Percentiles rank a stretch among this genome's conserved stretches.
These are phyloP conservation scores for Prunus mongolica DNA, from an alignment of 306 rosid genomes.

Conservation along the genomic window DNA sequence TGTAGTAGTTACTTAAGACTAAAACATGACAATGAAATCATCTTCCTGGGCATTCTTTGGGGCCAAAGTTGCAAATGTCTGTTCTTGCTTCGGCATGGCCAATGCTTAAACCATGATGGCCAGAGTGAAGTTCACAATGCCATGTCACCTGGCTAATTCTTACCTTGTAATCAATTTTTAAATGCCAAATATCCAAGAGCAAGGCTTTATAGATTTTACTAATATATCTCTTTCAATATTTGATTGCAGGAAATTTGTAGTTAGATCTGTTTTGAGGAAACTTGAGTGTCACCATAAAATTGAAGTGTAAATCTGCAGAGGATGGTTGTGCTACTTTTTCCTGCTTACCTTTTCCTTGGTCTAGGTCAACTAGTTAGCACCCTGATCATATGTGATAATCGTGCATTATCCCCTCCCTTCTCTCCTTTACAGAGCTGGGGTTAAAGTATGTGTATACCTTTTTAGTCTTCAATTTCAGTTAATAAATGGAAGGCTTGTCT, in stretches of 20 bases:
- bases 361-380: conserved; percentile 29
- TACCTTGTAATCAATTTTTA: background rate
- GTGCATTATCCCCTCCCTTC: conserved; percentile 20
- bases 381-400: conserved; percentile 10
- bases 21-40: background rate
- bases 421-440: conserved; percentile 4
- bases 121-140: background rate
- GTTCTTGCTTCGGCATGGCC: background rate
- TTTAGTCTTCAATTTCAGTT: conserved; percentile 11
- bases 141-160: background rate
- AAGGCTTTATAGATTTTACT: conserved; percentile 9
- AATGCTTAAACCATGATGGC: background rate
- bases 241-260: conserved; percentile 47
- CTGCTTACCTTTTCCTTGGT: conserved; percentile 22
- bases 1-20: background rate
- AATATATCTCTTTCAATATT: conserved; percentile 21
- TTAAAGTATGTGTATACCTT: background rate
- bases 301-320: conserved; percentile 56
- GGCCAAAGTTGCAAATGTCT: background rate
- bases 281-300: conserved; percentile 31
- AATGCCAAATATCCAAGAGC: background rate
- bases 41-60: background rate
- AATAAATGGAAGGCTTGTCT: conserved; percentile 15
- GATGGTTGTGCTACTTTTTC: conserved; percentile 28
- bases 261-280: conserved; percentile 21